These are phyloP conservation scores for Pistacia atlantica DNA, from an alignment of 345 rosid genomes.

Conservation along the genomic window DNA sequence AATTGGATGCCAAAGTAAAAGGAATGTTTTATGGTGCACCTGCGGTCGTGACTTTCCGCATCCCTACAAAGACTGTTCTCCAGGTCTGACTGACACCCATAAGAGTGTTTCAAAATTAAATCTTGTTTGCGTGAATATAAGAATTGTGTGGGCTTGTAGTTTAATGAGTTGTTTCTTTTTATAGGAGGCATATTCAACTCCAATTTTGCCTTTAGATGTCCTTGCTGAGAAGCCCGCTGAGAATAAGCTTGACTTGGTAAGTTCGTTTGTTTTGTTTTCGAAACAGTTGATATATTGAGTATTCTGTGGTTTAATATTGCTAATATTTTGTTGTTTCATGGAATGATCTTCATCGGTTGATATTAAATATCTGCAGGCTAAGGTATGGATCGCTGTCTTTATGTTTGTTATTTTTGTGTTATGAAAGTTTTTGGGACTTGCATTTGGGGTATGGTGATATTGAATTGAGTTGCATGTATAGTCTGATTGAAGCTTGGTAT, in stretches of 20 bases:
- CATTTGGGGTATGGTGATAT: slow-evolving; percentile 1
- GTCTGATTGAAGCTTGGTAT: slow-evolving; percentile 2
- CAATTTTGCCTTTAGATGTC: slow-evolving; percentile 77
- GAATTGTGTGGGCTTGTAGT: neutral
- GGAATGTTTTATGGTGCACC: slow-evolving; percentile 85
- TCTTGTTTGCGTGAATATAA: neutral
- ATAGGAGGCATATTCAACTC: slow-evolving; percentile 85
- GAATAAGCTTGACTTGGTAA: slow-evolving; percentile 66
- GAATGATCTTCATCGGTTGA: slow-evolving; percentile 29
- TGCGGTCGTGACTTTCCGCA: slow-evolving; percentile 83
- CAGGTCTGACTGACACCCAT: slow-evolving; percentile 56
- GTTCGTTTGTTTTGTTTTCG: slow-evolving; percentile 12
- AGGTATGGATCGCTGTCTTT: slow-evolving; percentile 54
- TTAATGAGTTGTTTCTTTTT: slow-evolving; percentile 15
- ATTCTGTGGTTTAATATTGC: neutral
- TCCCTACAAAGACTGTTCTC: slow-evolving; percentile 75
- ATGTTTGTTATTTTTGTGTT: neutral
- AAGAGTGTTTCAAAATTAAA: neutral
- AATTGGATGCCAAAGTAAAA: slow-evolving; percentile 80
- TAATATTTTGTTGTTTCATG: slow-evolving; percentile 38
- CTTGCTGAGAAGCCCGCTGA: slow-evolving; percentile 84
- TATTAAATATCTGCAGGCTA: slow-evolving; percentile 57
- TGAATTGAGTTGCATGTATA: slow-evolving; percentile 6
- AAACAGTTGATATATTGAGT: too few relatives aligned
- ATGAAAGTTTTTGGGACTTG: neutral